These are phyloP conservation scores for Pestalotiopsis sp. DNA, from an alignment of 2,329 filamentous ascomycete genomes.

Conservation along the genomic window DNA sequence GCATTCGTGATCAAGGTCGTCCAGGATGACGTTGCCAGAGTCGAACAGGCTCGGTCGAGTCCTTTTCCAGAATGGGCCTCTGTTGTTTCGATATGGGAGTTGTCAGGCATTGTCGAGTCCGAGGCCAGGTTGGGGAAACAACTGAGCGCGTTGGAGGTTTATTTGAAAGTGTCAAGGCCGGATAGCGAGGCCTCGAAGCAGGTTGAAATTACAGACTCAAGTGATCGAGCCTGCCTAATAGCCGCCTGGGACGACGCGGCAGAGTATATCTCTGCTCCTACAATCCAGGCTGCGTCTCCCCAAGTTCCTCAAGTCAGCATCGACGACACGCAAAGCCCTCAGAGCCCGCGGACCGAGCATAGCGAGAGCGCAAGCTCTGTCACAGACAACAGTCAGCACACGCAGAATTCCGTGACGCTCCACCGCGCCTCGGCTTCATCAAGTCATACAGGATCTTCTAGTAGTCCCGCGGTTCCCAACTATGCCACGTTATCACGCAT, in stretches of 20 bases:
- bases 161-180: conserved; percentile 8
- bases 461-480: background rate
- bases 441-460: background rate
- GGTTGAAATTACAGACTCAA: background rate
- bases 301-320: background rate
- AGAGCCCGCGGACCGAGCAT: background rate
- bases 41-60: conserved; percentile 3
- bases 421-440: background rate
- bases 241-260: conserved; percentile 13
- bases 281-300: background rate
- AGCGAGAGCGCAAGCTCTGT: background rate
- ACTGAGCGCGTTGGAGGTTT: conserved; percentile 12
- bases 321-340: background rate
- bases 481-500: background rate
- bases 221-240: conserved; percentile 3
- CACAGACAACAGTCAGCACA: background rate
- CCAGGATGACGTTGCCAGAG: conserved; percentile 5
- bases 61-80: conserved; percentile 10
- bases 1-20: conserved; percentile 9
- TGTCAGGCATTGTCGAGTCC: conserved; percentile 1
- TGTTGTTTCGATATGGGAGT: conserved; percentile 8
- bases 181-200: conserved; percentile 5
- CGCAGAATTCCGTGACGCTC: background rate
- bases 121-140: conserved; percentile 13
- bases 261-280: conserved; percentile 1